Evolutionary conservation across 192 early-diverging fungal genomes (phyloP), one percentile per base, ranked within the genome.

Genomic region (Mortierella hygrophila): DNA sequence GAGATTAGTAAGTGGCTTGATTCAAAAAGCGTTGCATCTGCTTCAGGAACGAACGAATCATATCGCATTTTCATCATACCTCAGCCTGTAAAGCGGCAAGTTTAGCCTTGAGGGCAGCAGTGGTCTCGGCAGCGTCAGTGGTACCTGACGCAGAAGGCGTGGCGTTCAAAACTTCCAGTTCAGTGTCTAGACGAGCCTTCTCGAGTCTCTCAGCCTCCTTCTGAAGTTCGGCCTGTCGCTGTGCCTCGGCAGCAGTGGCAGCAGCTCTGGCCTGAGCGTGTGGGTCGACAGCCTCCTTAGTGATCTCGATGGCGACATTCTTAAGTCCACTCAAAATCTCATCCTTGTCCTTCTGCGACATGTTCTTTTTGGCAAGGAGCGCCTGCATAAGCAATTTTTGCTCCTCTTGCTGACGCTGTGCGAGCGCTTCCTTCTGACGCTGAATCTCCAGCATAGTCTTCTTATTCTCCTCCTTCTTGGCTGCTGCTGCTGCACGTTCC

Each of bases 51-150:
- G 32, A 11, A 40, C 35, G 35, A 46, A 21, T 75, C 68, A 70
- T 65, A 16, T n/a, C 29, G 7, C 23, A 15, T 32, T 23, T 7
- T 72, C n/a, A 35, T 20, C 70, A 73, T 89, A 94, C 94, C 88
- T 95, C 88, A 40, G 92, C 90, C 77, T 94, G 91, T 70, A 96
- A 79, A 38, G 83, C 83, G 37, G 92, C 93, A 75, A 97, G 81
- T 47, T 93, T 90, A 15, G 90, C 90, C 44, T 92, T 90, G 44
- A 93, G 70, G 11, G 82, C 90, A 42, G 92, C 88, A 18, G 89
- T 77, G 0, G 88, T 84, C 46, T 88, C 82, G 10, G 80, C 75
- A 44, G 83, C 75, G 18, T 75, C 76, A 79, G 80, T 77, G 7
- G 79, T 38, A 29, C 70, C 40, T 63, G 74, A 40, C 11, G 49